Evolutionary conservation across 2,329 filamentous ascomycete species (phyloP).

Genomic region (Colletotrichum lentis): DNA sequence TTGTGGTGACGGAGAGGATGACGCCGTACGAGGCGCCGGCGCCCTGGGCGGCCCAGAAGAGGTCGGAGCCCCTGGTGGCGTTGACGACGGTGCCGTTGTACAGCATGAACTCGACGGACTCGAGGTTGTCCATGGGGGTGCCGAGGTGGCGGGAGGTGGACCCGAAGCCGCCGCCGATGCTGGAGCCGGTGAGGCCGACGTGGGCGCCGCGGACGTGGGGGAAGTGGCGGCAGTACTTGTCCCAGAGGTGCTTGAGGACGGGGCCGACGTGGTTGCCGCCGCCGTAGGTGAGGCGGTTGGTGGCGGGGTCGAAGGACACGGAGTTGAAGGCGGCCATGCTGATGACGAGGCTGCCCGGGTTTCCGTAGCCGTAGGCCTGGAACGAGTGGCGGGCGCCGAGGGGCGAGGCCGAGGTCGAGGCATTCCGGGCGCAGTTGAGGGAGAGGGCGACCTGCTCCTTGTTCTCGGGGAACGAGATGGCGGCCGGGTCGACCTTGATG

Average conservation of each 20-base stretch:
- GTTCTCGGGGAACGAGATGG: slow-evolving; percentile 37
- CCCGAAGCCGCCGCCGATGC: slow-evolving; percentile 37
- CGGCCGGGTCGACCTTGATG: slow-evolving; percentile 35
- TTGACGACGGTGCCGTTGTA: slow-evolving; percentile 39
- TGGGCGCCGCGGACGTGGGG: slow-evolving; percentile 38
- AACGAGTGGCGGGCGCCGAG: slow-evolving; percentile 37
- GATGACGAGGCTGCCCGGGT: slow-evolving; percentile 36
- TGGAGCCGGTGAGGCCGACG: slow-evolving; percentile 35
- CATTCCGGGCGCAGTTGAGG: slow-evolving; percentile 36
- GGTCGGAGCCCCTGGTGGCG: slow-evolving; percentile 32
- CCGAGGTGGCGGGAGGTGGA: slow-evolving; percentile 34
- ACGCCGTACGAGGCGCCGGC: slow-evolving; percentile 36
- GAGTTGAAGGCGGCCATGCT: slow-evolving; percentile 37
- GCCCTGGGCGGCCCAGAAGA: slow-evolving; percentile 39
- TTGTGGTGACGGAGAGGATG: slow-evolving; percentile 35
- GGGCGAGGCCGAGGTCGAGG: slow-evolving; percentile 30
- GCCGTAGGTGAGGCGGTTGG: slow-evolving; percentile 34
- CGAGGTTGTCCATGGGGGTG: slow-evolving; percentile 37
- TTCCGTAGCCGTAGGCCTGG: slow-evolving; percentile 36
- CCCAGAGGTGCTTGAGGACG: slow-evolving; percentile 35
- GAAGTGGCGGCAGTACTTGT: slow-evolving; percentile 36
- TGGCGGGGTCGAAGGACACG: slow-evolving; percentile 28
- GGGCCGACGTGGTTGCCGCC: slow-evolving; percentile 36
- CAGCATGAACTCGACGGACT: slow-evolving; percentile 37
- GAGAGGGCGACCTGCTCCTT: slow-evolving; percentile 35